Evolutionary conservation across 768 basidiomycete species (phyloP), one percentile per base, ranked within the genome.

Genomic region (Strobilomyces echinocephalus): DNA sequence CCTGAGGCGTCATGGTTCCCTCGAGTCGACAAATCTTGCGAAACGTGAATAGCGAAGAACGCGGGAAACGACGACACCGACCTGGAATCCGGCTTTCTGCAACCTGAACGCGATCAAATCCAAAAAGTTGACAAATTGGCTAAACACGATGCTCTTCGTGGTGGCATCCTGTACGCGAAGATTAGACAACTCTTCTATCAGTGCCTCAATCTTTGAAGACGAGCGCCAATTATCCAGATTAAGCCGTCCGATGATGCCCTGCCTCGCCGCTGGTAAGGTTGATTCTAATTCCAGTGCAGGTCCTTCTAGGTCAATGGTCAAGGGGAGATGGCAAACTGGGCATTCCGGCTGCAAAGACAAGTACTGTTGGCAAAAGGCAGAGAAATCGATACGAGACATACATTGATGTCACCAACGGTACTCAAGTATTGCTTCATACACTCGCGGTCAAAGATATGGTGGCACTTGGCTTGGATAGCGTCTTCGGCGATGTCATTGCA

Each of bases 401-500:
- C 87, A 26, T 71, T 78, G 45, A 79, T 70, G 60, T 91, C 90
- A 30, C 86, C 73, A 16, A 81, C 79, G 1, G 85, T 80, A 59
- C 90, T 81, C 45, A 98, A 77, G 66, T 97, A 97, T 68, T 95
- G 92, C 63, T 82, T 85, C 69, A 99, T 95, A 63, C 97, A 99
- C 66, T 94, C 91, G 51, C 97, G 82, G 67, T 97, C 94, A 63
- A 97, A 99, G 57, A 97, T 86, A 65, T 99, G 97, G 38, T 81
- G 83, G 66, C 97, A 99, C 61, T 85, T 89, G 24, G 93, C 86
- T 65, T 91, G 84, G 57, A 99, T 97, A 4, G 97, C 93, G 63
- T 99, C 97, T 71, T 99, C 97, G 0, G 92, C 95, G 38, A 97
- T 78, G 61, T 99, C 97, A 62, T 93, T 91, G 71, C 97, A 99